These are phyloP conservation scores for Hypoxylon perforatum DNA, from an alignment of 495 filamentous ascomycete genomes.

Conservation along the genomic window DNA sequence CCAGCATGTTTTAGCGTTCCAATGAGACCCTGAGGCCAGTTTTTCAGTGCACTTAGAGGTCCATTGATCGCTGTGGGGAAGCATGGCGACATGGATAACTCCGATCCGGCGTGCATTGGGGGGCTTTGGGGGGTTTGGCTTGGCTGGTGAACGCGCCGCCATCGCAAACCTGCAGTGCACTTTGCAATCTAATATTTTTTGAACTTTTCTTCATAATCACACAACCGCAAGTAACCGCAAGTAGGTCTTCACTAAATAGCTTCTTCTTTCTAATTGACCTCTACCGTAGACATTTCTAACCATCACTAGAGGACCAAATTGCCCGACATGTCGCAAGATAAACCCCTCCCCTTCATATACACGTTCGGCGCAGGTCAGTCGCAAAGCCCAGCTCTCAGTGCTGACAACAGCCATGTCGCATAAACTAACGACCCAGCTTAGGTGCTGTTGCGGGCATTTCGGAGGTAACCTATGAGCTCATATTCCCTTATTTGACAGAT, in stretches of 20 bases:
- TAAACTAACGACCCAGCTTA: constrained; percentile 41
- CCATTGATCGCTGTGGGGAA: constrained; percentile 16
- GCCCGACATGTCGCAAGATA: constrained; percentile 70
- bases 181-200: constrained; percentile 21
- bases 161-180: constrained; percentile 33
- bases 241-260: constrained; percentile 24
- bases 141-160: constrained; percentile 12
- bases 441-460: constrained; percentile 91
- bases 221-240: constrained; percentile 36
- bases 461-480: constrained; percentile 69
- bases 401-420: neutral
- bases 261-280: constrained; percentile 15
- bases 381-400: constrained; percentile 7
- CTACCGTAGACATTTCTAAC: neutral
- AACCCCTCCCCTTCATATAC: constrained; percentile 85
- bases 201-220: constrained; percentile 25
- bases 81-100: constrained; percentile 14
- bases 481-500: constrained; percentile 2
- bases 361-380: constrained; percentile 81
- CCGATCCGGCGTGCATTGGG: constrained; percentile 34
- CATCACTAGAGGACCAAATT: constrained; percentile 15
- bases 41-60: constrained; percentile 11
- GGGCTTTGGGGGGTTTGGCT: constrained; percentile 1
- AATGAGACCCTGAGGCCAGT: neutral
- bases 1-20: neutral